Percentiles rank a stretch among this genome's conserved stretches.
phyloP scores from a whole-genome alignment of 345 rosid genomes.

The Brassica rapa region DNA sequence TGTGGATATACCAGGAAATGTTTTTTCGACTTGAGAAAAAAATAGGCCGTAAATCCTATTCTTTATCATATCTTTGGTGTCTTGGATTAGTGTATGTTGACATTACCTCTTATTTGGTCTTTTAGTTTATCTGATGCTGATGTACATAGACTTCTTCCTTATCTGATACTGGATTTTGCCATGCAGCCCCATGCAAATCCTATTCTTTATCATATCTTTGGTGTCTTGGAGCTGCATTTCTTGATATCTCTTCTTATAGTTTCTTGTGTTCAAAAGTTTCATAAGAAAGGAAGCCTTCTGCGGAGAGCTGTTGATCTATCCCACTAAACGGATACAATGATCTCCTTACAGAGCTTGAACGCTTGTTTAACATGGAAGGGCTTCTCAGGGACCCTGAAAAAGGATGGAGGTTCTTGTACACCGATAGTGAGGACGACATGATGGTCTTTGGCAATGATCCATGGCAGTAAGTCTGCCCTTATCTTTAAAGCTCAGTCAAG shows the following conservation, averaged over 20 bases:
- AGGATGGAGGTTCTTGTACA: slow-evolving; percentile 87
- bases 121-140: too few species aligned
- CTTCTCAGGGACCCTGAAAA: slow-evolving; percentile 66
- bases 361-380: slow-evolving; percentile 83
- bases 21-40: too few species aligned
- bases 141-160: too few species aligned
- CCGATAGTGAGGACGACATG: slow-evolving; percentile 85
- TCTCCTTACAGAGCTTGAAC: slow-evolving; percentile 72
- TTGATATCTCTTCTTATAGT: slow-evolving; percentile 4
- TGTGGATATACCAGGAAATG: too few species aligned
- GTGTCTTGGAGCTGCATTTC: slow-evolving; percentile 11
- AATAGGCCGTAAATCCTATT: too few species aligned
- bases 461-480: slow-evolving; percentile 79
- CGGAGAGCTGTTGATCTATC: slow-evolving; percentile 92
- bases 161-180: slow-evolving; percentile 49
- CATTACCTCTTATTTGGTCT: too few species aligned
- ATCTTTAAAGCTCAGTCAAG: slow-evolving; percentile 6
- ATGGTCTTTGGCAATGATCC: slow-evolving; percentile 96
- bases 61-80: too few species aligned
- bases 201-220: slow-evolving; percentile 30
- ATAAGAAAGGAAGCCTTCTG: slow-evolving; percentile 92
- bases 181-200: slow-evolving; percentile 54
- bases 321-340: slow-evolving; percentile 66
- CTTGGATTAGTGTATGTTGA: too few species aligned
- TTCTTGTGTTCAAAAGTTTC: slow-evolving; percentile 57